These are phyloP conservation scores for Chaetomium sp. DNA, from an alignment of 2,329 filamentous ascomycete species.

Conservation along the genomic window DNA sequence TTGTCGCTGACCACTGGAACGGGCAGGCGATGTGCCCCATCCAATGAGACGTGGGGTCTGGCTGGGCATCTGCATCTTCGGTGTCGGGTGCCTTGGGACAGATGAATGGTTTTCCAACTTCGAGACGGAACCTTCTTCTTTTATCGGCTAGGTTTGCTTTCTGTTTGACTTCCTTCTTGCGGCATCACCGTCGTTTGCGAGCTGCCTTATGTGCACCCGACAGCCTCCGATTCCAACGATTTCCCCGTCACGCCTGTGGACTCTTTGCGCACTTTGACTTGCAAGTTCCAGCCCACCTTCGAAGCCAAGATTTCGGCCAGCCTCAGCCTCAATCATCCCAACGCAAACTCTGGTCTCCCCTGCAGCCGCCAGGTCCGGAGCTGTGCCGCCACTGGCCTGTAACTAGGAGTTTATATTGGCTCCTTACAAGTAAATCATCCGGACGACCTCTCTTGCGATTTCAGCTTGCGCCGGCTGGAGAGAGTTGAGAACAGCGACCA, in stretches of 20 bases:
- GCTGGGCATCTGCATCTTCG: conserved; percentile 25
- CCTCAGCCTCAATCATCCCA: conserved; percentile 31
- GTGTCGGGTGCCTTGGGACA: conserved; percentile 13
- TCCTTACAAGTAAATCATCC: neutral
- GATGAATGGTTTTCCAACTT: conserved; percentile 15
- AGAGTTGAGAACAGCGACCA: neutral
- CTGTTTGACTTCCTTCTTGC: conserved; percentile 6
- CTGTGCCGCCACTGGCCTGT: conserved; percentile 21
- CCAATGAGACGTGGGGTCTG: conserved; percentile 26
- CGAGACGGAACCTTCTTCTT: conserved; percentile 7
- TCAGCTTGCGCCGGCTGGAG: neutral
- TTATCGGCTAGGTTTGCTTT: neutral
- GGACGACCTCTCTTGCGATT: neutral
- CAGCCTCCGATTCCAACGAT: neutral
- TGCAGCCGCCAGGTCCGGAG: conserved; percentile 20
- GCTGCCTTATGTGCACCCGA: conserved; percentile 1
- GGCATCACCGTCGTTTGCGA: neutral
- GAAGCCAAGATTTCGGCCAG: conserved; percentile 15
- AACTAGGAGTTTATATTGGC: too few relatives aligned
- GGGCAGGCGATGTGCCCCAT: conserved; percentile 12
- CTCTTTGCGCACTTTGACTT: too few relatives aligned
- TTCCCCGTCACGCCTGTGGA: neutral
- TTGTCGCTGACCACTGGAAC: conserved; percentile 16
- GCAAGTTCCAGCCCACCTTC: neutral
- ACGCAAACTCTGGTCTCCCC: conserved; percentile 28